These are phyloP conservation scores for Phycomyces blakesleeanus DNA, from an alignment of 192 early-diverging fungal genomes.

Conservation along the genomic window DNA sequence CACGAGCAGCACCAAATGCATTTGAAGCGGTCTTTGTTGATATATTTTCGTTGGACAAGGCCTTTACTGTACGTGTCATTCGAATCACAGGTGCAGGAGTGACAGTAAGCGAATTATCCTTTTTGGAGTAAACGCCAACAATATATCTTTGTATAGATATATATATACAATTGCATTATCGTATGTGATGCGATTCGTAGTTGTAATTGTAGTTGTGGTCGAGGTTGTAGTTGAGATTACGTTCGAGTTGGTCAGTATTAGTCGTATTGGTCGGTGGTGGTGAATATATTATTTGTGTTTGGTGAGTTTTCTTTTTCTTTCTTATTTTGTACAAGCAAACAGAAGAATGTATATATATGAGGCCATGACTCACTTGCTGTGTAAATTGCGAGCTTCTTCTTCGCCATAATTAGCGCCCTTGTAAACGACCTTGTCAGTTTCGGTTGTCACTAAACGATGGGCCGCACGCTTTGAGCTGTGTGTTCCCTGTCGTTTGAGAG, in stretches of 20 bases:
- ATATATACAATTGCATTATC: background rate
- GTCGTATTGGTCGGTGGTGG: no score
- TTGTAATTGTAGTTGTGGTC: no score
- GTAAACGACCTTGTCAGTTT: slow-evolving; percentile 73
- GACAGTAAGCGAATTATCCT: slow-evolving; percentile 52
- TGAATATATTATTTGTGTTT: background rate
- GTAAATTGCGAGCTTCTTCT: slow-evolving; percentile 34
- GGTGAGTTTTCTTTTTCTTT: background rate
- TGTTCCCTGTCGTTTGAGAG: slow-evolving; percentile 35
- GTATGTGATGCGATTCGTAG: background rate
- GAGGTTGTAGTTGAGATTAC: no score
- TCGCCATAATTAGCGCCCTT: slow-evolving; percentile 68
- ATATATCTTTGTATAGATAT: slow-evolving; percentile 56
- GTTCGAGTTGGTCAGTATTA: no score
- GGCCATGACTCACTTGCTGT: slow-evolving; percentile 42
- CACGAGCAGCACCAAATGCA: slow-evolving; percentile 63
- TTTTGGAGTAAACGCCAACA: slow-evolving; percentile 76
- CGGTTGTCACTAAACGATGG: slow-evolving; percentile 56
- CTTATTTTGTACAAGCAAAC: no score
- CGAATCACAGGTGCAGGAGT: slow-evolving; percentile 62
- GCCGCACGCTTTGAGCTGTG: slow-evolving; percentile 32
- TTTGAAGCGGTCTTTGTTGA: slow-evolving; percentile 7
- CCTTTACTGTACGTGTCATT: slow-evolving; percentile 67
- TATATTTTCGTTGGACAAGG: slow-evolving; percentile 42
- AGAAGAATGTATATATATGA: background rate